A percentile compares a stretch with the other conserved stretches of the same genome.
Conservation (phyloP, 768 basidiomycete species). For the Fomitopsis serialis region DNA sequence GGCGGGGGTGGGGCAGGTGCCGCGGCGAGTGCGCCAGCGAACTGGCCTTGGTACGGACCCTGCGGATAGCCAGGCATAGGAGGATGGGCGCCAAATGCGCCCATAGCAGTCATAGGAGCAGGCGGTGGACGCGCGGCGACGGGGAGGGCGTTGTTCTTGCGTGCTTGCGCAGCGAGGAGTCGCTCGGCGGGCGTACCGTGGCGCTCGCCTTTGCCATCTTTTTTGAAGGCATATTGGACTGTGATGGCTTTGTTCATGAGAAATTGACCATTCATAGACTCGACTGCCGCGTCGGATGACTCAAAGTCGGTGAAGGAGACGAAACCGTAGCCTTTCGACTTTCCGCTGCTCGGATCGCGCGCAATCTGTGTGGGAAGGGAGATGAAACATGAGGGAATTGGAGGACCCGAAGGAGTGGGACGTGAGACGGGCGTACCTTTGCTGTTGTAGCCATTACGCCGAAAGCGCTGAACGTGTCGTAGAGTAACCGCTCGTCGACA, state of each 20-base stretch:
- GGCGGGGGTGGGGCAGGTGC: conserved; percentile 61
- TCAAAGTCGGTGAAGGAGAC: conserved; percentile 98
- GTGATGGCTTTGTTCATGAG: conserved; percentile 97
- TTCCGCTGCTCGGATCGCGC: conserved; percentile 77
- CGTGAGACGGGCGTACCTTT: conserved; percentile 45
- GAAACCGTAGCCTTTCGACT: conserved; percentile 96
- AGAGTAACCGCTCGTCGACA: conserved; percentile 88
- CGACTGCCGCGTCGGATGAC: conserved; percentile 91
- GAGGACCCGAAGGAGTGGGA: conserved; percentile 1
- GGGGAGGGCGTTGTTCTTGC: conserved; percentile 90
- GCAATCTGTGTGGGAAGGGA: conserved; percentile 57
- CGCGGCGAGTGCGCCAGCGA: conserved; percentile 76
- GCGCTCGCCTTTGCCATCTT: conserved; percentile 96
- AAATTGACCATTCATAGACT: conserved; percentile 96
- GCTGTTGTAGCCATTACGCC: conserved; percentile 89
- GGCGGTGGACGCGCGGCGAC: conserved; percentile 71
- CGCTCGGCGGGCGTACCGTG: conserved; percentile 98
- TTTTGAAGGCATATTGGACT: conserved; percentile 98
- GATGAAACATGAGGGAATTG: neutral
- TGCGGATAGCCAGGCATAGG: conserved; percentile 61
- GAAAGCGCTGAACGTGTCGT: conserved; percentile 95
- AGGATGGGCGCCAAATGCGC: conserved; percentile 57
- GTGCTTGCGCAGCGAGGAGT: conserved; percentile 89
- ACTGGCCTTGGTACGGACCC: conserved; percentile 86
- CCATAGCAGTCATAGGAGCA: conserved; percentile 42